Evolutionary conservation across 129 eudicot species (phyloP).

Genomic region (Heracleum sosnowskyi): DNA sequence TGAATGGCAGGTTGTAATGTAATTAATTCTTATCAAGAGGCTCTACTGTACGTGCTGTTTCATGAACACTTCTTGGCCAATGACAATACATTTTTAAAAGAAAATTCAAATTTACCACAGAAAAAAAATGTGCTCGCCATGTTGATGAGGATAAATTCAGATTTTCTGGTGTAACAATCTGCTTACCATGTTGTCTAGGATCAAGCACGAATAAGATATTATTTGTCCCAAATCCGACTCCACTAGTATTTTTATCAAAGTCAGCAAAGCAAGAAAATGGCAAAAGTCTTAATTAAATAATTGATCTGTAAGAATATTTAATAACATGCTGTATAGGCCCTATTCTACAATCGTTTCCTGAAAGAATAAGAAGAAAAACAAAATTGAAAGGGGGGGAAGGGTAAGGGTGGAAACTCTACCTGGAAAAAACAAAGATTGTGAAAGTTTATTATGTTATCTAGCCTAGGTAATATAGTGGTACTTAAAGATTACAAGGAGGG

Average conservation of each 20-base stretch:
- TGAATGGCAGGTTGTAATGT: not conserved
- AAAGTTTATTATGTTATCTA: constrained; percentile 22
- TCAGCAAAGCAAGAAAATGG: not conserved
- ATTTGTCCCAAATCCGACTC: not conserved
- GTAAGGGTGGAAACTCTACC: constrained; percentile 20
- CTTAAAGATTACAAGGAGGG: constrained; percentile 6
- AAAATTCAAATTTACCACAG: not conserved
- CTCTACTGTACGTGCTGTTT: not conserved
- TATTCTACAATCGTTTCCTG: constrained; percentile 37
- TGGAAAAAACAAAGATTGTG: constrained; percentile 6
- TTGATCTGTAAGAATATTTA: constrained; percentile 14
- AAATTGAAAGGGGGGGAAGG: not conserved
- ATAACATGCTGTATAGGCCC: constrained; percentile 22
- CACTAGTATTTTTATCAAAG: not conserved
- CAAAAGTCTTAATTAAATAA: constrained; percentile 9
- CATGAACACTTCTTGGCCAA: not conserved
- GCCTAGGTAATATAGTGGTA: constrained; percentile 6
- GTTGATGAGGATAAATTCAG: not conserved
- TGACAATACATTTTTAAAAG: too few species aligned
- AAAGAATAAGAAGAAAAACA: constrained; percentile 26
- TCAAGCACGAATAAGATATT: not conserved
- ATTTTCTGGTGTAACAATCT: not conserved
- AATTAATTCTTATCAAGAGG: not conserved
- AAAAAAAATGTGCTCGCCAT: not conserved
- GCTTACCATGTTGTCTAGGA: not conserved